Conservation (phyloP, 2,329 filamentous ascomycete genomes). For the Diaporthe destruens region DNA sequence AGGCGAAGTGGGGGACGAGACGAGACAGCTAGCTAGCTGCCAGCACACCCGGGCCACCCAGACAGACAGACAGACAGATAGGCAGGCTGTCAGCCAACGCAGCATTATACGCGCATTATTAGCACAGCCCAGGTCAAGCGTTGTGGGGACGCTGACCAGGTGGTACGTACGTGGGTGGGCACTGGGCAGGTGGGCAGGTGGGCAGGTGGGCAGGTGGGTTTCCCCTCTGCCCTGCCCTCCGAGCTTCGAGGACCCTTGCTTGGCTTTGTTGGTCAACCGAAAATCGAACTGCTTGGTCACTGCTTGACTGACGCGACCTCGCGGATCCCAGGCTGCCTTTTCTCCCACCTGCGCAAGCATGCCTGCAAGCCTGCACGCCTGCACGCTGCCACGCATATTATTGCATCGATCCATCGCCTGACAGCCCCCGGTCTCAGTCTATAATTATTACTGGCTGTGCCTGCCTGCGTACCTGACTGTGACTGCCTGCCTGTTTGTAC, state of each 20-base stretch:
- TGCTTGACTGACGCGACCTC: conserved; percentile 21
- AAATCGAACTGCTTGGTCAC: neutral
- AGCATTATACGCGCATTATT: neutral
- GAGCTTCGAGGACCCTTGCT: conserved; percentile 14
- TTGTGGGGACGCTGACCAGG: conserved; percentile 6
- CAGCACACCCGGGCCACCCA: neutral
- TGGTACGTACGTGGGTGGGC: neutral
- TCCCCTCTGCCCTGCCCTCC: neutral
- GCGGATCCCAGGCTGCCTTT: conserved; percentile 33
- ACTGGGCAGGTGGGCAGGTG: neutral
- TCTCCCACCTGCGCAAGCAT: no score
- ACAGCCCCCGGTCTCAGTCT: neutral
- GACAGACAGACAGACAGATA: no score
- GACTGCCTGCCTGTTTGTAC: neutral
- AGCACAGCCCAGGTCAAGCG: conserved; percentile 6
- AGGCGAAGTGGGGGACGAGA: conserved; percentile 9
- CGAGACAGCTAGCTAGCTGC: neutral
- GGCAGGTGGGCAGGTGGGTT: neutral
- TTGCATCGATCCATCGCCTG: neutral
- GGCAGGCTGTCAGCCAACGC: neutral
- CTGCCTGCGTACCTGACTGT: neutral
- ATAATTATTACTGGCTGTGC: neutral
- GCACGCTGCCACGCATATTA: neutral
- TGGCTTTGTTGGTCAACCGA: conserved; percentile 1
- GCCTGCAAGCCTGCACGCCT: neutral